These are phyloP conservation scores for Achaetomiella virescens DNA, from an alignment of 495 filamentous ascomycete species.

Conservation along the genomic window DNA sequence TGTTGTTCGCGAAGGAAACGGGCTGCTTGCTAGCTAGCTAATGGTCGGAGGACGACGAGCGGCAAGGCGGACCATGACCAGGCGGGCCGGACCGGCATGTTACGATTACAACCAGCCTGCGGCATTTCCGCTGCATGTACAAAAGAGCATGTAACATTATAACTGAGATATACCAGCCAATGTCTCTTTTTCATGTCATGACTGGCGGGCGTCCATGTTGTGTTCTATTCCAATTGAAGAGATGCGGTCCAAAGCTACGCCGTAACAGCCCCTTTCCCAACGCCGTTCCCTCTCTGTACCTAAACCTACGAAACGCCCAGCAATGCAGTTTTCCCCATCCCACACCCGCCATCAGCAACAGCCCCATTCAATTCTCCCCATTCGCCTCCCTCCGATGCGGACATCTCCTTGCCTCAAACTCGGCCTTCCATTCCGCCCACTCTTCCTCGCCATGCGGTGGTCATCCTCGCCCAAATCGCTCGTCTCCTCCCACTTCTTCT, in stretches of 20 bases:
- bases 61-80: constrained; percentile 1
- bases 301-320: not conserved
- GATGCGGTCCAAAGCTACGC: not conserved
- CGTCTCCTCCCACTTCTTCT: constrained; percentile 64
- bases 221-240: not conserved
- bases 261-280: not conserved
- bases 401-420: constrained; percentile 12
- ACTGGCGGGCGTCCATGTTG: not conserved
- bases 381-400: constrained; percentile 14
- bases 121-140: constrained; percentile 25
- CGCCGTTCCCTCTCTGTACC: not conserved
- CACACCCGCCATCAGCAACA: not conserved
- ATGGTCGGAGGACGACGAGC: constrained; percentile 3
- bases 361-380: constrained; percentile 2
- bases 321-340: not conserved
- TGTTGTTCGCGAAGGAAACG: not conserved
- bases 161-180: constrained; percentile 16
- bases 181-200: not conserved
- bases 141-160: constrained; percentile 33
- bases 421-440: constrained; percentile 45
- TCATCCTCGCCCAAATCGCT: constrained; percentile 85
- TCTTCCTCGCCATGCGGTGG: constrained; percentile 67
- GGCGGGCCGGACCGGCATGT: constrained; percentile 17
- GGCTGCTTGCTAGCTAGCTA: not conserved
- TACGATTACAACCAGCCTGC: constrained; percentile 17